These are phyloP conservation scores for Backusella tuberculispora DNA, from an alignment of 192 early-diverging fungal genomes.

Conservation along the genomic window DNA sequence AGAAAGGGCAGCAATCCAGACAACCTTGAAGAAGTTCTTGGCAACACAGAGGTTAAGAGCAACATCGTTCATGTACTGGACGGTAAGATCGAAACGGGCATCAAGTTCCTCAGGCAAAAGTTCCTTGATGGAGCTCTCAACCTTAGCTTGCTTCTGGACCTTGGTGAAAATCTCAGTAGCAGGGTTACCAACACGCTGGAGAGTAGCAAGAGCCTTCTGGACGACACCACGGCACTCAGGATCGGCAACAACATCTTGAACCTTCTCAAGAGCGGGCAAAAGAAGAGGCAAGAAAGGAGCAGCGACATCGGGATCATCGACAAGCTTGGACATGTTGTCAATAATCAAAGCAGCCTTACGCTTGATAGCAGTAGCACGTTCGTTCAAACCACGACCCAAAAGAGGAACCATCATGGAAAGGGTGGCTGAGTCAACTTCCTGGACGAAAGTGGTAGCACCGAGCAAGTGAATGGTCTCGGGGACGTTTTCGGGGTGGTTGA, in stretches of 20 bases:
- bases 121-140: slow-evolving; percentile 52
- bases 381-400: slow-evolving; percentile 70
- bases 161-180: slow-evolving; percentile 56
- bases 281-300: slow-evolving; percentile 80
- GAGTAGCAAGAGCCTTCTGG: slow-evolving; percentile 68
- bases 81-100: slow-evolving; percentile 47
- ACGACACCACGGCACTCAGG: slow-evolving; percentile 79
- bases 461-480: slow-evolving; percentile 77
- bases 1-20: slow-evolving; percentile 65
- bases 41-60: slow-evolving; percentile 62
- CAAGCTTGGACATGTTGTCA: slow-evolving; percentile 92
- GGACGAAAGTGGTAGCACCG: slow-evolving; percentile 81
- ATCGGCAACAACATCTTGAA: slow-evolving; percentile 75
- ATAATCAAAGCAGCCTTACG: slow-evolving; percentile 82
- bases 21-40: slow-evolving; percentile 66
- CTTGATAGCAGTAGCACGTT: slow-evolving; percentile 71
- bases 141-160: slow-evolving; percentile 52
- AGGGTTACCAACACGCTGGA: slow-evolving; percentile 66
- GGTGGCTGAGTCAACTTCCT: slow-evolving; percentile 73
- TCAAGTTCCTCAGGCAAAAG: slow-evolving; percentile 57
- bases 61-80: slow-evolving; percentile 63
- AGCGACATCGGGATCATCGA: slow-evolving; percentile 80
- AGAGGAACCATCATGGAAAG: slow-evolving; percentile 82
- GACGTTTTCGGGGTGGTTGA: slow-evolving; percentile 80
- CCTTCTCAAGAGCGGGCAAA: slow-evolving; percentile 76